Conservation (phyloP, 257 asterid species). For the Solanum raphanifolium region DNA sequence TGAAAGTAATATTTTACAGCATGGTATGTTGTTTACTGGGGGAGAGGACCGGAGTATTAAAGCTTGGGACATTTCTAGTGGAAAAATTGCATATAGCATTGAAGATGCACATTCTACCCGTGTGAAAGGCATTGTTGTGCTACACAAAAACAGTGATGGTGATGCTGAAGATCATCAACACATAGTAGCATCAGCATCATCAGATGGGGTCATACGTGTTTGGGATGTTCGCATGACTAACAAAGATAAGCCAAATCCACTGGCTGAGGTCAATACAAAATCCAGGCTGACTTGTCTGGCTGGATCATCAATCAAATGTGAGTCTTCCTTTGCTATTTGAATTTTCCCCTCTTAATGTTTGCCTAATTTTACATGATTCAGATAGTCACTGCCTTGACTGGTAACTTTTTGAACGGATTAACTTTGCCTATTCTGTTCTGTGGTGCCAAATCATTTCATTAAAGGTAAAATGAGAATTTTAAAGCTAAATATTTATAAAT, state of each 20-base stretch:
- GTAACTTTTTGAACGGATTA: background rate
- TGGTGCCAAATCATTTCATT: background rate
- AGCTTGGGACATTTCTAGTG: conserved; percentile 80
- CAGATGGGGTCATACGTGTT: conserved; percentile 84
- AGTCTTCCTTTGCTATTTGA: conserved; percentile 13
- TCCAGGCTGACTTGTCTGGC: conserved; percentile 97
- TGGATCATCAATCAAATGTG: conserved; percentile 73
- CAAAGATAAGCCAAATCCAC: conserved; percentile 41
- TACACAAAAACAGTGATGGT: conserved; percentile 32
- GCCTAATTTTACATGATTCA: background rate
- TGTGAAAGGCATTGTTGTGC: conserved; percentile 72
- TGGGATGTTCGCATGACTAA: conserved; percentile 80
- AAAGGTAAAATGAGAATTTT: background rate
- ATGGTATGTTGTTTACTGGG: conserved; percentile 73
- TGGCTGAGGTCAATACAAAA: conserved; percentile 63
- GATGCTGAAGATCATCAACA: conserved; percentile 49
- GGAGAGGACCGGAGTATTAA: conserved; percentile 75
- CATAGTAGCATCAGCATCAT: conserved; percentile 82
- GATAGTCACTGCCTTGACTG: background rate
- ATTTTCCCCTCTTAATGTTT: background rate
- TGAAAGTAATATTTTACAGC: conserved; percentile 30
- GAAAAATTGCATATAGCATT: conserved; percentile 60
- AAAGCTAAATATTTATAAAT: background rate
- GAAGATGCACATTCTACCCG: conserved; percentile 85
- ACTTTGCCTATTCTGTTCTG: background rate